Base-by-base conservation (phyloP, 192 early-diverging fungal species). In the Physocladia obscura region DNA sequence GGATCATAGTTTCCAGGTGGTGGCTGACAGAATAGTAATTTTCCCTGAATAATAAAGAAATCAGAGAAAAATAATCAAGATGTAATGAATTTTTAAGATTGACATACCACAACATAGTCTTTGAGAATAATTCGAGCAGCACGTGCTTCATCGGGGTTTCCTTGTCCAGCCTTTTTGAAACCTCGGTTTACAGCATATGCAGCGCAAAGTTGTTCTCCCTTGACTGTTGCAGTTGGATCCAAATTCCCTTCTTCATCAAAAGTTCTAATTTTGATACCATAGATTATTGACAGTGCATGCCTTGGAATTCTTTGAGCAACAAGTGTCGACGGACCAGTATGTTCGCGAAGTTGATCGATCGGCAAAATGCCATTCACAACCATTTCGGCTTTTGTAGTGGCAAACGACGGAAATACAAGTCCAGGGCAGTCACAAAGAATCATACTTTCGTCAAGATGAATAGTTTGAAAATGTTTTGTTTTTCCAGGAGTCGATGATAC, bases 391-490 rank as follows among this genome's bases (percentile, higher is more conserved):
- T 94, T 91, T 15, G 96, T 98, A 1, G 95, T 98, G 11, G 95
- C 95, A 78, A 99, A 99, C 4, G 93, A 91, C 17, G 97, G 97
- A 85, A 99, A 98, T 17, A 99, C 97, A 24, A 99, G 84, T 73
- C 97, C 97, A 49, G 97, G 97, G 81, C 97, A 99, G 81, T 99
- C 97, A 77, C 97, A 99, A 40, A 99, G 90, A 21, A 98, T 79
- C 38, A 95, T 76, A 31, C 80, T 74, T 56, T 89, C 84, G 1
- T 92, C 92, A 71, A 99, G 83, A 51, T 94, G 91, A 67, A 99
- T 93, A 34, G 97, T 98, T 82, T 99, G 97, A 82, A 99, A 99
- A 77, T 99, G 97, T 83, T 98, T 98, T 61, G 97, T 99, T 72
- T 98, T 99, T 69, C 97, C 97, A 22, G 97, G 97, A 22, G 96